Evolutionary conservation across 345 rosid species (phyloP).

Genomic region (Streptanthus diversifolius): DNA sequence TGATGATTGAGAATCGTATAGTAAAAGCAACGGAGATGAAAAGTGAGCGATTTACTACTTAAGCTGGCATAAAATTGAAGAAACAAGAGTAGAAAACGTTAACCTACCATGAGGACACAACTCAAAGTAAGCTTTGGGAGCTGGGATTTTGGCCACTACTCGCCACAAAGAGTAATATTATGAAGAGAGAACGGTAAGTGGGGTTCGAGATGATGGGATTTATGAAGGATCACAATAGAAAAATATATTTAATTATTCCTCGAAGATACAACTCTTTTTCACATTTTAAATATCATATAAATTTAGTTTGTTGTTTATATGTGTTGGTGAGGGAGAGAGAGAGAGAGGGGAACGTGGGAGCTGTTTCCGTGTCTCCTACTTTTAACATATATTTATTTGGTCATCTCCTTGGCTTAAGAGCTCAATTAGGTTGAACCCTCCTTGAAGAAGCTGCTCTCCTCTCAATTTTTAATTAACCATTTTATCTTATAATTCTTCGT

Average conservation of each 20-base stretch:
- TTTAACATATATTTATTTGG: constrained; percentile 39
- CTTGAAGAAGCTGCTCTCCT: constrained; percentile 44
- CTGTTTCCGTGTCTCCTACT: constrained; percentile 86
- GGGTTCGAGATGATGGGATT: constrained; percentile 46
- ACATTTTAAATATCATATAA: constrained; percentile 19
- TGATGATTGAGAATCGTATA: not conserved
- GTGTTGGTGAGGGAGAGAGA: constrained; percentile 26
- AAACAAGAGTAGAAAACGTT: not conserved
- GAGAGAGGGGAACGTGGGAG: constrained; percentile 75
- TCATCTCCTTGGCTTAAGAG: constrained; percentile 74
- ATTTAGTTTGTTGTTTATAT: constrained; percentile 22
- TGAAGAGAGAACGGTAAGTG: constrained; percentile 18
- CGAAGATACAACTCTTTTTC: constrained; percentile 37
- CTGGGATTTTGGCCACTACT: constrained; percentile 25
- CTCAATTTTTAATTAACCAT: not conserved
- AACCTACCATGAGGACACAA: constrained; percentile 54
- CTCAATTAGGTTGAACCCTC: constrained; percentile 41
- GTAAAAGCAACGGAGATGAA: not conserved
- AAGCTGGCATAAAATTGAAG: not conserved
- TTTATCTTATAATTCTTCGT: not conserved
- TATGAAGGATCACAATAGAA: constrained; percentile 58
- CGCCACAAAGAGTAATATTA: constrained; percentile 30
- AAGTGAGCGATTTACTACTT: not conserved
- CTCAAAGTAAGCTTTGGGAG: constrained; percentile 26
- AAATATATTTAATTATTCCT: constrained; percentile 50